Evolutionary conservation across 805 yeast species (phyloP).

Genomic region (Yamadazyma ubonensis): DNA sequence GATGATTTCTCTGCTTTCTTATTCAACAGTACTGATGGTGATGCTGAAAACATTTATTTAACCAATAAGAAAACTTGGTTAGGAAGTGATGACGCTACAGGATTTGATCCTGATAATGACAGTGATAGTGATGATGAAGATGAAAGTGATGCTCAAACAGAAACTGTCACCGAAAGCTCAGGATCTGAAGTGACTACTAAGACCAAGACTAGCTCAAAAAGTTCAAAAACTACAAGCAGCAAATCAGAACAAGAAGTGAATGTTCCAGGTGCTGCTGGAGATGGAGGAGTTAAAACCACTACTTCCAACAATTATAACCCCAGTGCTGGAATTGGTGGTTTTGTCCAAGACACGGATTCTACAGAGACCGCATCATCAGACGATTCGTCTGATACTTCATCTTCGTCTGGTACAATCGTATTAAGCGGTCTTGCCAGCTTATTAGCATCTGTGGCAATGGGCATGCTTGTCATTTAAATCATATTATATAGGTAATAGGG

Average conservation of each 20-base stretch:
- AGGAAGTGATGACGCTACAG: slow-evolving; percentile 61
- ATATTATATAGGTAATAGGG: background rate
- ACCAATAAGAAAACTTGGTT: slow-evolving; percentile 62
- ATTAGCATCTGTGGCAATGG: slow-evolving; percentile 20
- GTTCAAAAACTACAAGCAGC: slow-evolving; percentile 6
- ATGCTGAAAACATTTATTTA: slow-evolving; percentile 45
- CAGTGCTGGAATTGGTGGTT: slow-evolving; percentile 34
- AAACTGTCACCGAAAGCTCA: slow-evolving; percentile 17
- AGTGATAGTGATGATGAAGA: slow-evolving; percentile 13
- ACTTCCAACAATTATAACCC: slow-evolving; percentile 13
- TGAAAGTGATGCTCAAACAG: slow-evolving; percentile 8
- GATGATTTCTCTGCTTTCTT: slow-evolving; percentile 52
- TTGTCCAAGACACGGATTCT: slow-evolving; percentile 30
- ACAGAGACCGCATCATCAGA: slow-evolving; percentile 16
- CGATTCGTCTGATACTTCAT: slow-evolving; percentile 1
- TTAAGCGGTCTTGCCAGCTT: slow-evolving; percentile 19
- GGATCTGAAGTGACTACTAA: slow-evolving; percentile 21
- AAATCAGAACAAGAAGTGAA: slow-evolving; percentile 9
- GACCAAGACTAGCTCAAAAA: slow-evolving; percentile 17
- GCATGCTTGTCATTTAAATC: slow-evolving; percentile 12
- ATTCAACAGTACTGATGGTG: slow-evolving; percentile 46
- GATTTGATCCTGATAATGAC: slow-evolving; percentile 54
- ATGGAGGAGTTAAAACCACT: slow-evolving; percentile 5
- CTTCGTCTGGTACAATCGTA: slow-evolving; percentile 7
- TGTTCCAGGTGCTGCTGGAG: slow-evolving; percentile 15